Evolutionary conservation across 208 protist genomes (phyloP).

Genomic region (Trypanosoma boissoni): DNA sequence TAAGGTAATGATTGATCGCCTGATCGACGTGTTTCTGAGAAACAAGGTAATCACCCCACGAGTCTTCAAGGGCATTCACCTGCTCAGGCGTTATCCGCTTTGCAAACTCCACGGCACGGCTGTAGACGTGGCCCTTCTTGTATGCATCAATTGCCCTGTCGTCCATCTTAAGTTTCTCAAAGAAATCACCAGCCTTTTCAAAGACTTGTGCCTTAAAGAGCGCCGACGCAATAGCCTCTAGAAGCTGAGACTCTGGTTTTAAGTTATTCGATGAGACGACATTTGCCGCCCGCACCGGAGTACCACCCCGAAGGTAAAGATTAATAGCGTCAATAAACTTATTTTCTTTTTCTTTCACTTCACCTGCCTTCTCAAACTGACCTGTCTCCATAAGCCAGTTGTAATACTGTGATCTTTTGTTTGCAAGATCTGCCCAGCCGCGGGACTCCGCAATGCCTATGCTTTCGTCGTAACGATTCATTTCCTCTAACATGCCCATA

Average conservation of each 20-base stretch:
- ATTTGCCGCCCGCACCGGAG: slow-evolving; percentile 90
- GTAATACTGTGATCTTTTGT: slow-evolving; percentile 89
- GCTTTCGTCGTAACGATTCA: slow-evolving; percentile 93
- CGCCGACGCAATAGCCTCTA: slow-evolving; percentile 93
- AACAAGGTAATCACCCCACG: slow-evolving; percentile 97
- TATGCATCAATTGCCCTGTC: slow-evolving; percentile 95
- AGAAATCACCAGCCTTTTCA: slow-evolving; percentile 96
- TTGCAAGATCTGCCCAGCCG: slow-evolving; percentile 83
- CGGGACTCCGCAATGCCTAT: slow-evolving; percentile 85
- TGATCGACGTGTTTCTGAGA: slow-evolving; percentile 94
- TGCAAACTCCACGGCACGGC: slow-evolving; percentile 93
- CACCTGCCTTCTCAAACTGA: slow-evolving; percentile 95
- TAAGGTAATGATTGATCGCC: slow-evolving; percentile 97
- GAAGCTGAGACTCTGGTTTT: slow-evolving; percentile 83
- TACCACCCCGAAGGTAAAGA: slow-evolving; percentile 94
- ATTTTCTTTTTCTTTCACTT: slow-evolving; percentile 93
- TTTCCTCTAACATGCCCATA: slow-evolving; percentile 96
- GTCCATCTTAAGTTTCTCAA: slow-evolving; percentile 92
- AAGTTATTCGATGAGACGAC: slow-evolving; percentile 87
- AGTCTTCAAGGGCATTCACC: slow-evolving; percentile 89
- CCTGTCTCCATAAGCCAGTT: slow-evolving; percentile 94
- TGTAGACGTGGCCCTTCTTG: slow-evolving; percentile 92
- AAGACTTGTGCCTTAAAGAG: slow-evolving; percentile 93
- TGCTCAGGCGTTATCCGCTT: slow-evolving; percentile 72
- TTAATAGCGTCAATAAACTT: slow-evolving; percentile 95